phyloP scores from a whole-genome alignment of 371 early-diverging fungal species.

The Mucor racemosus region DNA sequence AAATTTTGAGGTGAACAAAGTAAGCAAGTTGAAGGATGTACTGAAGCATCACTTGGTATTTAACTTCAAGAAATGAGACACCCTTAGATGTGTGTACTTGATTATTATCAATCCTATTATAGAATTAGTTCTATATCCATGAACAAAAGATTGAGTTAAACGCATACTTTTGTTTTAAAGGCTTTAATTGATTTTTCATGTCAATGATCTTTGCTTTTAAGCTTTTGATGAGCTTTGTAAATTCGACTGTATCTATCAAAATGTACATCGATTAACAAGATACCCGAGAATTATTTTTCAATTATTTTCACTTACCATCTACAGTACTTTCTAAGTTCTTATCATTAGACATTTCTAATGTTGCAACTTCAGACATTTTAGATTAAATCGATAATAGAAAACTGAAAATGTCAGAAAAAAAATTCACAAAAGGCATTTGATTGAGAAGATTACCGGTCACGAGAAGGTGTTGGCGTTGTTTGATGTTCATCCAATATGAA shows the following conservation, averaged over 20 bases:
- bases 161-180: slow-evolving; percentile 57
- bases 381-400: not conserved
- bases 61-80: slow-evolving; percentile 85
- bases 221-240: slow-evolving; percentile 52
- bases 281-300: not conserved
- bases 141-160: not conserved
- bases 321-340: not conserved
- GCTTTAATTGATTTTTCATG: slow-evolving; percentile 57
- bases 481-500: not conserved
- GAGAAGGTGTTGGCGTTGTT: not conserved
- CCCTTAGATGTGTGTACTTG: slow-evolving; percentile 79
- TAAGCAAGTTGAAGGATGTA: slow-evolving; percentile 84
- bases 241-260: slow-evolving; percentile 30
- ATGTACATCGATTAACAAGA: not conserved
- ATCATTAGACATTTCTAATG: slow-evolving; percentile 13
- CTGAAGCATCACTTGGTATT: slow-evolving; percentile 84
- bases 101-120: slow-evolving; percentile 51
- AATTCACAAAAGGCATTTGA: slow-evolving; percentile 7
- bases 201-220: slow-evolving; percentile 61
- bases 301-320: not conserved
- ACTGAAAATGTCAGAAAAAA: not conserved
- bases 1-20: slow-evolving; percentile 76
- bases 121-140: not conserved
- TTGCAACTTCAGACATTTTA: slow-evolving; percentile 14
- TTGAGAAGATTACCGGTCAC: slow-evolving; percentile 13